These are phyloP conservation scores for Phycomyces nitens DNA, from an alignment of 192 early-diverging fungal species.

Conservation along the genomic window DNA sequence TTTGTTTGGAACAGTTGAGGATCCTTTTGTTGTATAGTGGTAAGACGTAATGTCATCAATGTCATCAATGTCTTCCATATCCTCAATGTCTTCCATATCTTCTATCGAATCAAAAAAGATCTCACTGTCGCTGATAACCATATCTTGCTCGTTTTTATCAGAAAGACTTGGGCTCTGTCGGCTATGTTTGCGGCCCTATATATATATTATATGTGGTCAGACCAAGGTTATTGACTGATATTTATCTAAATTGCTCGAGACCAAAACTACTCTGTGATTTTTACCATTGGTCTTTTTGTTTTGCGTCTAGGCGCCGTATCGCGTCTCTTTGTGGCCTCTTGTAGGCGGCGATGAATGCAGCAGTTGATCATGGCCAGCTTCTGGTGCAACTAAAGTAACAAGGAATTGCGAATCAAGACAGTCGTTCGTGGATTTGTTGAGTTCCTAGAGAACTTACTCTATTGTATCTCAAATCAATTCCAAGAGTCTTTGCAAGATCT, in stretches of 20 bases:
- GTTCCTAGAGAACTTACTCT: conserved; percentile 28
- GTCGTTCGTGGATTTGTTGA: neutral
- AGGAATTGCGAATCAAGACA: neutral
- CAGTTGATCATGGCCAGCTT: conserved; percentile 83
- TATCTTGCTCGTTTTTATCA: neutral
- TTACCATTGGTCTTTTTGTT: neutral
- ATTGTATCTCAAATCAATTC: conserved; percentile 64
- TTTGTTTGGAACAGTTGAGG: neutral
- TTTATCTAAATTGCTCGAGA: too few species aligned
- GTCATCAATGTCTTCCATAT: neutral
- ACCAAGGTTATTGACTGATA: too few species aligned
- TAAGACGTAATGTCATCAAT: too few species aligned
- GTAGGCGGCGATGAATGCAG: conserved; percentile 52
- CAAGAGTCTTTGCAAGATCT: conserved; percentile 23
- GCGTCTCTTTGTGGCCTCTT: neutral
- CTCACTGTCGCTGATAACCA: conserved; percentile 9
- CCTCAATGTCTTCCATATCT: conserved; percentile 13
- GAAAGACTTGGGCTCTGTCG: neutral
- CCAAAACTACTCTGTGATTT: neutral
- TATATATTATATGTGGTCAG: too few species aligned
- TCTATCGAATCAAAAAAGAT: conserved; percentile 26
- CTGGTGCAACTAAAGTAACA: conserved; percentile 48
- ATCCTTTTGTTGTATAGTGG: too few species aligned
- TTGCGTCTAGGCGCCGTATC: neutral
- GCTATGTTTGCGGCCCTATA: neutral